Base-by-base conservation (phyloP, 768 basidiomycete species). In the Russula ochroleuca region DNA sequence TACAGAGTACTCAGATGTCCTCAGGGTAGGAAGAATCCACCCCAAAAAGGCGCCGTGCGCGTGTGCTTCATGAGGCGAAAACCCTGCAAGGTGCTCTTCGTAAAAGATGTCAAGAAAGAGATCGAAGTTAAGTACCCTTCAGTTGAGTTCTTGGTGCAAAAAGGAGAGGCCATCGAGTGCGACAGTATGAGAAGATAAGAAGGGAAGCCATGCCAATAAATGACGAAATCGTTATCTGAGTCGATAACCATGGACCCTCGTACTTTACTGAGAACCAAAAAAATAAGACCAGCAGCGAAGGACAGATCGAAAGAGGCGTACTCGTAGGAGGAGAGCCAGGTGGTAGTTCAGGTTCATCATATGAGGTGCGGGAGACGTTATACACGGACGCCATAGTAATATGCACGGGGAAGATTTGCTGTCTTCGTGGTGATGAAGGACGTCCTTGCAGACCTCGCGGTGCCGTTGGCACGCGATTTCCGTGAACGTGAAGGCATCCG, bases 141-240 rank as follows among this genome's bases (percentile, higher is more conserved):
- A 98, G 81, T 75, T 94, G 94, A 0, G 96, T 98, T 61, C 96
- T 81, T 2, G 95, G 94, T 5, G 94, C 92, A 73, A 94, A 99
- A 5, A 92, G 78, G 8, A 97, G 75, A 11, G 93, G 92, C 90
- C 91, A 96, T 71, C 91, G 79, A 7, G 87, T 90, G 11, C 97
- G 80, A 68, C 86, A 87, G 70, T 93, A 92, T 5, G 90, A 96
- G 77, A 99, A 99, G 4, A 92, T 71, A 17, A 97, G 71, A 75
- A 98, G 94, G 0, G 91, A 90, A 5, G 79, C 74, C 1, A 94
- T 47, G 2, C 97, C 96, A 62, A 99, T 85, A 19, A 81, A 74
- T 14, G 83, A 78, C 4, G 96, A 90, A 37, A 98, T 83, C 2
- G 81, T 74, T 19, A 96, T 78, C 73, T 98, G 96, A 1, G 95